Conservation (phyloP, 352 stramenopile genomes). For the Phytophthora foliorum region DNA sequence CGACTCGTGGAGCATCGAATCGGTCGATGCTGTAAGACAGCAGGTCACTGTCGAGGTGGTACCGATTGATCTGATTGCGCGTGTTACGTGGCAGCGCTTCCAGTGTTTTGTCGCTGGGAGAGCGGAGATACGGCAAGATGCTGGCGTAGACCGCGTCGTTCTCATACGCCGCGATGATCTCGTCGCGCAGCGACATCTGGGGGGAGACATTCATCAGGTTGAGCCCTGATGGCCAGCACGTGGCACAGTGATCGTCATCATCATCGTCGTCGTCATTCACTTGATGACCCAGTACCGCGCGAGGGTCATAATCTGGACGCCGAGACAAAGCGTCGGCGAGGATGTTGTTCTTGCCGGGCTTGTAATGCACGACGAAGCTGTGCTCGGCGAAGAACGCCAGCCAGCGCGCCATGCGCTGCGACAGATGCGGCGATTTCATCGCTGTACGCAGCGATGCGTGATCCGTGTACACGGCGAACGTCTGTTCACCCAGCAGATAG, state of each 20-base stretch:
- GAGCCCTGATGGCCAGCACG: too few species aligned
- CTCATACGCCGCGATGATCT: too few species aligned
- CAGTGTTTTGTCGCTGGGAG: too few species aligned
- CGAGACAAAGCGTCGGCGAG: neutral
- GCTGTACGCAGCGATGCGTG: neutral
- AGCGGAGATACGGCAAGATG: too few species aligned
- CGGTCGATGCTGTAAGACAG: neutral
- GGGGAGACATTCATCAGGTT: too few species aligned
- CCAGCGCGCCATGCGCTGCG: slow-evolving; percentile 1
- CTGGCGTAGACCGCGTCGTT: too few species aligned
- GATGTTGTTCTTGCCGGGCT: neutral
- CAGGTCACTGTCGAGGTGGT: neutral
- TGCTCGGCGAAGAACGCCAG: neutral
- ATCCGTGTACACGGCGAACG: neutral
- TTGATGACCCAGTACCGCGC: too few species aligned
- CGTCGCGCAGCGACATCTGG: too few species aligned
- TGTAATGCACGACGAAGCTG: slow-evolving; percentile 4
- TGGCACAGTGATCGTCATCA: neutral
- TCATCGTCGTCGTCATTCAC: neutral
- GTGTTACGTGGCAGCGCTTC: too few species aligned
- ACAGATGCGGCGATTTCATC: neutral
- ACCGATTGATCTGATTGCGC: too few species aligned
- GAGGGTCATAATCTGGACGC: neutral
- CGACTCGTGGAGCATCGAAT: neutral
- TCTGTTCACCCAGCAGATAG: neutral